Evolutionary conservation across 2,329 filamentous ascomycete species (phyloP).

Genomic region (Penicillium rolfsii): DNA sequence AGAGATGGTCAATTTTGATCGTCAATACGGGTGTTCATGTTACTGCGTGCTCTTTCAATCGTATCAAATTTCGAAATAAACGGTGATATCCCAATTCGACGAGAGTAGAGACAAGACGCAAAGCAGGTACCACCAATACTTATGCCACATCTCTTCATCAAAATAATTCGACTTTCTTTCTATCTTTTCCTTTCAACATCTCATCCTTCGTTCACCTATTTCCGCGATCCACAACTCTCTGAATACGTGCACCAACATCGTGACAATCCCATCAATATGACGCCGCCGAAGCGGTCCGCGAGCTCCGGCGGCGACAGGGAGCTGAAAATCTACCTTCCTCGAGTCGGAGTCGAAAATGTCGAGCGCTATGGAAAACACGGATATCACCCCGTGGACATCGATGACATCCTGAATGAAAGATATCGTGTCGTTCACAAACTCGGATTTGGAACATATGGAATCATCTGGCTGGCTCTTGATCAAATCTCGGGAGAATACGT

Average conservation of each 20-base stretch:
- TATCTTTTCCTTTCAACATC: background rate
- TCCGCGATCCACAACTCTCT: background rate
- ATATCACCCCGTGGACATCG: constrained; percentile 3
- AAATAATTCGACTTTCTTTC: background rate
- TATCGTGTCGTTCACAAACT: constrained; percentile 10
- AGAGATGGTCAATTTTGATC: background rate
- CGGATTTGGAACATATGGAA: constrained; percentile 3
- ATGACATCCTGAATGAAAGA: background rate
- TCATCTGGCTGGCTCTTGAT: constrained; percentile 5
- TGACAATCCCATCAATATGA: background rate
- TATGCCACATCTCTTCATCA: too few relatives aligned
- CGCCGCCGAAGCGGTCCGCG: background rate
- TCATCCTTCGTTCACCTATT: background rate
- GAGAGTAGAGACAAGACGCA: background rate
- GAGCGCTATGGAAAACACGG: background rate
- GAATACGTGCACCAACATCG: background rate
- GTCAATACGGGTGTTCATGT: background rate
- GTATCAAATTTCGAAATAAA: background rate
- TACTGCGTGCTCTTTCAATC: background rate
- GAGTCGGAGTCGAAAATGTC: background rate
- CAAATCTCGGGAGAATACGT: background rate
- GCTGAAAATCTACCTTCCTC: background rate
- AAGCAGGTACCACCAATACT: too few relatives aligned
- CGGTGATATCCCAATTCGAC: background rate
- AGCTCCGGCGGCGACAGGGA: background rate